Percentiles rank a stretch among this genome's conserved stretches.
phyloP scores from a whole-genome alignment of 371 early-diverging fungal species.

The Mucor racemosus region DNA sequence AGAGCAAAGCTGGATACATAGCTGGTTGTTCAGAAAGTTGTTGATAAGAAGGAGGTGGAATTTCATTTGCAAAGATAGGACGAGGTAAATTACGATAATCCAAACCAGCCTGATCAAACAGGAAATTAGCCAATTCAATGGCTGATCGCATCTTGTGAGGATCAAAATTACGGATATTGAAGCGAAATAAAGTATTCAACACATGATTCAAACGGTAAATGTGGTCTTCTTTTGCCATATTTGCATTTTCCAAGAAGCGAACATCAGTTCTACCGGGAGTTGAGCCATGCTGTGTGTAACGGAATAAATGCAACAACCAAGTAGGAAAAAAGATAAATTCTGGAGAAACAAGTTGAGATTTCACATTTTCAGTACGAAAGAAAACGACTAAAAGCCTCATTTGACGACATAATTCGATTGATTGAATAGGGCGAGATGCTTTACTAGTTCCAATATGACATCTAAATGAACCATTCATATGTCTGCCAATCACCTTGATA shows the following conservation, averaged over 20 bases:
- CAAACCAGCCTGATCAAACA: conserved; percentile 46
- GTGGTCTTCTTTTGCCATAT: conserved; percentile 51
- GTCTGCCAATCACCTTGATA: conserved; percentile 49
- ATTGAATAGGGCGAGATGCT: conserved; percentile 45
- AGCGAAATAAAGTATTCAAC: conserved; percentile 50
- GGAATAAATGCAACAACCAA: conserved; percentile 51
- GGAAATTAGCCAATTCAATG: conserved; percentile 38
- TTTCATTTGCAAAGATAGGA: conserved; percentile 28
- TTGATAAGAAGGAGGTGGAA: background rate
- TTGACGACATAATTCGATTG: conserved; percentile 39
- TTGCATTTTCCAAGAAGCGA: conserved; percentile 47
- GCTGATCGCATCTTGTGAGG: conserved; percentile 27
- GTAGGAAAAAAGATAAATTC: conserved; percentile 54
- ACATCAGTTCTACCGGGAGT: conserved; percentile 53
- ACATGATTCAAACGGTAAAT: conserved; percentile 54
- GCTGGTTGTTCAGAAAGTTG: conserved; percentile 22
- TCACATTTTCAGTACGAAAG: conserved; percentile 44
- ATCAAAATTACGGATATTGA: conserved; percentile 44
- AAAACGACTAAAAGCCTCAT: conserved; percentile 52
- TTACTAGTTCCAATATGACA: conserved; percentile 55
- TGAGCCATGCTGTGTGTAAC: conserved; percentile 44
- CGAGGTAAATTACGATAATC: conserved; percentile 38
- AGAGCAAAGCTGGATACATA: conserved; percentile 34
- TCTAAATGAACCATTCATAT: conserved; percentile 49
- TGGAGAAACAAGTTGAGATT: conserved; percentile 37